Conservation (phyloP, 2,329 filamentous ascomycete species). For the Dactylellina leptospora region DNA sequence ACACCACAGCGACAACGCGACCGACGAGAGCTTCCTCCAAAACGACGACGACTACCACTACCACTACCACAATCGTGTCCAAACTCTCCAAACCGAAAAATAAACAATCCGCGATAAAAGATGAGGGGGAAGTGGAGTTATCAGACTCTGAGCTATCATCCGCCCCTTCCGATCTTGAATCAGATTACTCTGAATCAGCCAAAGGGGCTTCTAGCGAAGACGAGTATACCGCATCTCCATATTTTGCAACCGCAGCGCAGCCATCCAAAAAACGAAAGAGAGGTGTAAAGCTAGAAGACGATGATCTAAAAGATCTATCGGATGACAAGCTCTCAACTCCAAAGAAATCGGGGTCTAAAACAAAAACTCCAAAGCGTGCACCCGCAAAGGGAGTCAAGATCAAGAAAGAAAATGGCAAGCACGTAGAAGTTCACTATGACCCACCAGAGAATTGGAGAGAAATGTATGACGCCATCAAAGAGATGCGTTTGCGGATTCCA, state of each 20-base stretch:
- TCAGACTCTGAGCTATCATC: constrained; percentile 49
- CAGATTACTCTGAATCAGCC: constrained; percentile 27
- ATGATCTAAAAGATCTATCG: not conserved
- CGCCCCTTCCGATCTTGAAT: constrained; percentile 49
- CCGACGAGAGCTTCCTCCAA: not conserved
- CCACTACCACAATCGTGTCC: constrained; percentile 34
- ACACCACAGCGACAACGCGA: constrained; percentile 44
- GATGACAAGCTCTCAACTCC: not conserved
- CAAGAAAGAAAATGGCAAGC: constrained; percentile 61
- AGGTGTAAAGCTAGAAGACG: constrained; percentile 12
- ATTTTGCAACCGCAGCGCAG: constrained; percentile 32
- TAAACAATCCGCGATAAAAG: not conserved
- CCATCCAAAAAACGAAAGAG: constrained; percentile 43
- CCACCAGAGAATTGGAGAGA: constrained; percentile 84
- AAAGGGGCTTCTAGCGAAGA: constrained; percentile 29
- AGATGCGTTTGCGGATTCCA: constrained; percentile 76
- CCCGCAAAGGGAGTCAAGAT: constrained; percentile 56
- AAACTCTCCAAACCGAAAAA: constrained; percentile 34
- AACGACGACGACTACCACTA: not conserved
- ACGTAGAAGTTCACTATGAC: constrained; percentile 41
- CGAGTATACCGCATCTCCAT: constrained; percentile 44
- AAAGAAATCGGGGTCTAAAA: constrained; percentile 7
- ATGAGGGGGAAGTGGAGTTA: constrained; percentile 5
- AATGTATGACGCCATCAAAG: constrained; percentile 78
- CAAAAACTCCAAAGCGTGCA: constrained; percentile 6